Percentiles rank a stretch among this genome's conserved stretches.
These are phyloP conservation scores for Aquilaria yunnanensis DNA, from an alignment of 345 rosid genomes.

Conservation along the genomic window DNA sequence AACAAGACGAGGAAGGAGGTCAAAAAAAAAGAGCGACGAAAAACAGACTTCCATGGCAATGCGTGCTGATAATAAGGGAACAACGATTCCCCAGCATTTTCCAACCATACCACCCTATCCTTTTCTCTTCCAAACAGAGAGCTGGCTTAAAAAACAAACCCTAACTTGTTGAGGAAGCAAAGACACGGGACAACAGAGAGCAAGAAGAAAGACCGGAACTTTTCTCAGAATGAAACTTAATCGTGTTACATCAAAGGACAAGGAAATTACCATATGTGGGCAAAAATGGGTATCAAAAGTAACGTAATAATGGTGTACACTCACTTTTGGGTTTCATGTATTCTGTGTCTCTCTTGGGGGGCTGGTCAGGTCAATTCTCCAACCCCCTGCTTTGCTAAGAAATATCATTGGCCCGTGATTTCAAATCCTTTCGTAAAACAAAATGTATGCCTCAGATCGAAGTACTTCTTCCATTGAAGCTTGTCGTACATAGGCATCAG, in stretches of 20 bases:
- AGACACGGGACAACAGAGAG: not conserved
- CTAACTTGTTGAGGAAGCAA: conserved; percentile 6
- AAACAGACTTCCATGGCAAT: too few species aligned
- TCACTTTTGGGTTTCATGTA: conserved; percentile 19
- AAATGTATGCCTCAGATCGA: conserved; percentile 76
- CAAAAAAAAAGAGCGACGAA: too few species aligned
- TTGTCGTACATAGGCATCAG: conserved; percentile 68
- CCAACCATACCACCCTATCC: too few species aligned
- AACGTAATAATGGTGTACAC: conserved; percentile 24
- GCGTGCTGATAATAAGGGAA: too few species aligned
- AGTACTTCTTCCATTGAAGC: conserved; percentile 75
- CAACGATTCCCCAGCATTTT: too few species aligned
- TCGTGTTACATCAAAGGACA: conserved; percentile 11
- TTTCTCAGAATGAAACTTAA: conserved; percentile 17
- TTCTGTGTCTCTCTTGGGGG: conserved; percentile 14
- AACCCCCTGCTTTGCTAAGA: not conserved
- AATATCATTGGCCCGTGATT: conserved; percentile 5
- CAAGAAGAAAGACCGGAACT: conserved; percentile 14
- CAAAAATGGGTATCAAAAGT: conserved; percentile 19
- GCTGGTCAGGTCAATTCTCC: conserved; percentile 9
- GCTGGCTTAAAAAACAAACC: not conserved
- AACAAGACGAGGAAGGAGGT: too few species aligned
- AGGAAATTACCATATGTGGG: conserved; percentile 8
- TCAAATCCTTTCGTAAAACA: conserved; percentile 68
- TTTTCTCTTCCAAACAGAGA: too few species aligned